Conservation (phyloP, 176 grass and related monocot species). For the Triticum urartu region DNA sequence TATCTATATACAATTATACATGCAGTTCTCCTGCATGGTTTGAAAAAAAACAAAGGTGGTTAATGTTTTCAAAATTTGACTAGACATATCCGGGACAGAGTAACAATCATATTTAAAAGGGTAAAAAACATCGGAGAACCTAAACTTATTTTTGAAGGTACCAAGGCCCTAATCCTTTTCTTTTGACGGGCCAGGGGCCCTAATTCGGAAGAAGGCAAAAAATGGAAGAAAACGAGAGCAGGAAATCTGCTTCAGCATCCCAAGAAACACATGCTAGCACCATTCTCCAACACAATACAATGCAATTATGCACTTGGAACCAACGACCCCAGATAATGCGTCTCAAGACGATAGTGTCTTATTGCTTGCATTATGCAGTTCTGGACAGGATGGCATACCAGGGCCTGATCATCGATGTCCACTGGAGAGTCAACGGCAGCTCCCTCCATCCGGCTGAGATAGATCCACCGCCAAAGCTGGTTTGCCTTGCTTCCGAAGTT, state of each 20-base stretch:
- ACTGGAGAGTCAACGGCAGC: background rate
- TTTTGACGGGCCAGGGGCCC: no score
- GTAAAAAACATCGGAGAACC: no score
- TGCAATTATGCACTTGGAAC: background rate
- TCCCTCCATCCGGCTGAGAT: background rate
- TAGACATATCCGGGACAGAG: no score
- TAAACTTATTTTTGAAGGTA: no score
- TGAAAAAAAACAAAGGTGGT: background rate
- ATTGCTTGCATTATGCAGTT: background rate
- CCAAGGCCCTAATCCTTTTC: no score
- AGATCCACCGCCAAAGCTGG: conserved; percentile 29
- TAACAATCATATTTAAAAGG: no score
- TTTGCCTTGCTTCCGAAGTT: conserved; percentile 25
- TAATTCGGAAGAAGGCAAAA: no score
- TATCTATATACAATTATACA: no score
- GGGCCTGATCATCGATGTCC: conserved; percentile 9
- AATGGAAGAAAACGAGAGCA: background rate
- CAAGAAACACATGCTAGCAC: background rate
- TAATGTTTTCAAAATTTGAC: background rate
- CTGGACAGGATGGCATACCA: background rate
- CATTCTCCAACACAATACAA: background rate
- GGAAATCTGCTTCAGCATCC: background rate
- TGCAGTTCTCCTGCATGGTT: no score
- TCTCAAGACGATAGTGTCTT: background rate
- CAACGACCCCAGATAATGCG: background rate